Evolutionary conservation across 768 basidiomycete genomes (phyloP), one percentile per base, ranked within the genome.

Genomic region (Mycena epipterygia): DNA sequence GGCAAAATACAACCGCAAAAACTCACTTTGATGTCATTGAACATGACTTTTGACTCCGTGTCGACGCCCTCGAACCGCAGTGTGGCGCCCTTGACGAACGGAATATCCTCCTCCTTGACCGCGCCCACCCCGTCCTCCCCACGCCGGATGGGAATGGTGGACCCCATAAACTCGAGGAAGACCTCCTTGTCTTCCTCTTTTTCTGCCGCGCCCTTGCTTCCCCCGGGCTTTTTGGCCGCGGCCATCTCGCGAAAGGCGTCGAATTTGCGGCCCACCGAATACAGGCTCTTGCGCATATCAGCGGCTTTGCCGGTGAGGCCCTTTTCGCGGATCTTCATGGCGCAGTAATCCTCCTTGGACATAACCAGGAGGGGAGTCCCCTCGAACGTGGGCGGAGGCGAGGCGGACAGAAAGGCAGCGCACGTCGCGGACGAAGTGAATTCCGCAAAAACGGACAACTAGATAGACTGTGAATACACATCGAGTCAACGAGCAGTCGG

Each of bases 241-340:
- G 77, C 83, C 88, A 89, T 90, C 70, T 92, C 89, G 61, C 85
- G 85, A 84, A 96, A 96, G 19, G 95, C 95, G 76, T 95, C 91
- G 82, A 96, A 96, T 14, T 91, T 91, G 14, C 82, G 82, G 23
- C 81, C 81, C 44, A 83, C 83, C 6, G 86, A 81, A 59, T 91
- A 87, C 52, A 79, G 78, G 48, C 91, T 89, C 69, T 87, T 88
- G 71, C 90, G 88, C 71, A 88, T 81, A 49, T 84, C 83, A 17
- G 92, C 92, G 19, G 89, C 87, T 74, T 90, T 93, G 30, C 93
- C 93, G 1, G 87, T 90, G 51, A 98, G 87, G 13, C 95, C 95
- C 81, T 98, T 96, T 82, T 97, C 95, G 79, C 95, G 92, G 81
- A 96, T 93, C 83, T 98, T 98, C 96, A 96, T 96, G 73, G 95